phyloP scores from a whole-genome alignment of 2,329 filamentous ascomycete genomes.

The Rhexocercosporidium sp. region DNA sequence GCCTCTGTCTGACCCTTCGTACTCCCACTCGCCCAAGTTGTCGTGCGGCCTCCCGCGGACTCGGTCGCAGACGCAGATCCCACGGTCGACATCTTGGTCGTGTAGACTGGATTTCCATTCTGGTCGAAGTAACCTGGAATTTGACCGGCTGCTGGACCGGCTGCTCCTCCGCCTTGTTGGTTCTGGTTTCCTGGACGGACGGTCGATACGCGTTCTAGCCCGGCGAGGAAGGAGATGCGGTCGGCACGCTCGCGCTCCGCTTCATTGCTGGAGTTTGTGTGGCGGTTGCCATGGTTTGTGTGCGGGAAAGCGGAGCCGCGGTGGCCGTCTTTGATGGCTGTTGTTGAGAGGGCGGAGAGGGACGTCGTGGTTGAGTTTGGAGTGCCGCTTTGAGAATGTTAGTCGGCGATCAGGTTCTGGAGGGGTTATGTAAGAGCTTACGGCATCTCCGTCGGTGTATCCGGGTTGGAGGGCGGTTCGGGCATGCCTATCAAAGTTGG shows the following conservation, averaged over 20 bases:
- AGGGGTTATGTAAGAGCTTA: constrained; percentile 52
- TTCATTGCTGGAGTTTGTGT: constrained; percentile 69
- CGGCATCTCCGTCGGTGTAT: constrained; percentile 90
- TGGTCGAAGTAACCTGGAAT: constrained; percentile 81
- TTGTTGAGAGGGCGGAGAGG: constrained; percentile 88
- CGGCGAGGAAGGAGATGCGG: constrained; percentile 91
- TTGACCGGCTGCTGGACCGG: constrained; percentile 34
- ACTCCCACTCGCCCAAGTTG: constrained; percentile 69
- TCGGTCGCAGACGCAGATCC: constrained; percentile 89
- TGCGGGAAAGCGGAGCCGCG: constrained; percentile 76
- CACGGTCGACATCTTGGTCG: constrained; percentile 85
- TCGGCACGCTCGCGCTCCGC: constrained; percentile 92
- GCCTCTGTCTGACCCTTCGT: constrained; percentile 57
- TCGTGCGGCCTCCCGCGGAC: constrained; percentile 68
- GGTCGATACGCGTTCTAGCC: constrained; percentile 87
- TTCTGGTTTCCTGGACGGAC: constrained; percentile 54
- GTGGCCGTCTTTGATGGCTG: constrained; percentile 95
- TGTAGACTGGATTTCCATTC: constrained; percentile 67
- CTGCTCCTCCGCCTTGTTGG: constrained; percentile 41
- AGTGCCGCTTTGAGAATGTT: constrained; percentile 68
- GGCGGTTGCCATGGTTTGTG: constrained; percentile 60
- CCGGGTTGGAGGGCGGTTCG: constrained; percentile 79
- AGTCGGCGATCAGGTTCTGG: constrained; percentile 13
- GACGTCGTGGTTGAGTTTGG: constrained; percentile 93
- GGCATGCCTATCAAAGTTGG: constrained; percentile 81